Base-by-base conservation (phyloP, 2,329 filamentous ascomycete genomes). In the Clonostachys rosea region DNA sequence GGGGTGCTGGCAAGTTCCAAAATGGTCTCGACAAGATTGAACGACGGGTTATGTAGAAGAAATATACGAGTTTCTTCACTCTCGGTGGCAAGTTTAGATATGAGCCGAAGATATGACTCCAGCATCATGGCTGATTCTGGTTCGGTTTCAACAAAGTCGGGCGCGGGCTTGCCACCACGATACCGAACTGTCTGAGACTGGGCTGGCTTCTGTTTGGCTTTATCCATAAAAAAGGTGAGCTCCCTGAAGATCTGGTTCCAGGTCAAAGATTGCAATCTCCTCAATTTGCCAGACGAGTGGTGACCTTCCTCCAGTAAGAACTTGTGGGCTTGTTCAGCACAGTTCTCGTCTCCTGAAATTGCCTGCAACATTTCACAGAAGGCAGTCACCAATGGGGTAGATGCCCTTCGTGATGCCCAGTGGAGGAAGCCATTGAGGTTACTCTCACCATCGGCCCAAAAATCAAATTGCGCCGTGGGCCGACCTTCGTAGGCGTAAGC, bases 361-460 rank as follows among this genome's bases (percentile, higher is more conserved):
- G 91, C 87, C 59, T 91, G 88, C 14, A 99, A 74, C 84, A 99
- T 92, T 62, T 97, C 92, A 65, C 94, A 99, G 57, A 97, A 99
- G 12, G 92, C 91, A 51, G 90, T 94, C 49, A 95, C 91, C 20
- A 96, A 79, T n/a, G 94, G 94, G 1, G 95, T 96, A 1, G 95
- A 96, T 50, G 95, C 91, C 57, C 94, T 80, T 56, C 90, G 86
- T 5, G 94, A 96, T n/a, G 91, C 89, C 94, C 94, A 99, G 53
- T 95, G 89, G 62, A 99, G 78, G 62, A 99, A 99, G 0, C 94
- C 94, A 52, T 91, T 89, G 34, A 99, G 73, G 56, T 96, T 96
- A 60, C 91, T 91, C 58, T 99, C 94, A 3, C 87, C 84, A 60
- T 96, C 91, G 34, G 81, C 80, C 94, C 94, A 99, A 56, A 97